Evolutionary conservation across 73 alveolate genomes (phyloP).

Genomic region (Effrenium voratum): DNA sequence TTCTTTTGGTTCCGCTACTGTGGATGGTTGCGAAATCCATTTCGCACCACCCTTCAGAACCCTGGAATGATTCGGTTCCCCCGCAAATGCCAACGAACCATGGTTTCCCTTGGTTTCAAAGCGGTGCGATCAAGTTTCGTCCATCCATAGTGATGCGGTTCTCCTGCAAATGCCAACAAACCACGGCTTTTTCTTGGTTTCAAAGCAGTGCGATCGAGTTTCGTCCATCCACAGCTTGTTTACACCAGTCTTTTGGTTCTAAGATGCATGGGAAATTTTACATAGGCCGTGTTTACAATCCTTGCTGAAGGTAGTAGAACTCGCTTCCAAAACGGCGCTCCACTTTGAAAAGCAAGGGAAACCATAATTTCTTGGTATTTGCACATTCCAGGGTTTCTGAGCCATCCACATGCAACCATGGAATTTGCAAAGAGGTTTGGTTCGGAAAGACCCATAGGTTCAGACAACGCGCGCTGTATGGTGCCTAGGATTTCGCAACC

Average conservation of each 20-base stretch:
- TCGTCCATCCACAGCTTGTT: neutral
- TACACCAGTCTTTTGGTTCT: neutral
- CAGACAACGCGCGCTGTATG: too few species aligned
- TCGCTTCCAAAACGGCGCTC: neutral
- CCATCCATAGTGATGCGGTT: neutral
- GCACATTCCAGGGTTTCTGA: constrained; percentile 6
- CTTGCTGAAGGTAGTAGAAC: neutral
- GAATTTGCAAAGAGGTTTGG: neutral
- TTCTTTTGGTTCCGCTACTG: too few species aligned
- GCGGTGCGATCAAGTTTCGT: too few species aligned
- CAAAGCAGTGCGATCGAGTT: neutral
- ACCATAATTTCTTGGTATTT: neutral
- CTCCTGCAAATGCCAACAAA: neutral
- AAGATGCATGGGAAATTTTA: neutral
- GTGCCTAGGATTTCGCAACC: neutral
- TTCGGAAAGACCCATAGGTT: neutral
- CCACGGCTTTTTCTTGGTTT: neutral
- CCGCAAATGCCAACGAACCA: too few species aligned
- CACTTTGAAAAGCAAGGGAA: neutral
- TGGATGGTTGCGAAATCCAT: too few species aligned
- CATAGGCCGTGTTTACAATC: neutral
- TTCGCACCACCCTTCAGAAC: too few species aligned
- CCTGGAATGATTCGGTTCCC: too few species aligned
- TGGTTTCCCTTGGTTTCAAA: too few species aligned
- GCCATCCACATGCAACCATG: neutral